Evolutionary conservation across 192 early-diverging fungal genomes (phyloP).

Genomic region (Coemansia sp.): DNA sequence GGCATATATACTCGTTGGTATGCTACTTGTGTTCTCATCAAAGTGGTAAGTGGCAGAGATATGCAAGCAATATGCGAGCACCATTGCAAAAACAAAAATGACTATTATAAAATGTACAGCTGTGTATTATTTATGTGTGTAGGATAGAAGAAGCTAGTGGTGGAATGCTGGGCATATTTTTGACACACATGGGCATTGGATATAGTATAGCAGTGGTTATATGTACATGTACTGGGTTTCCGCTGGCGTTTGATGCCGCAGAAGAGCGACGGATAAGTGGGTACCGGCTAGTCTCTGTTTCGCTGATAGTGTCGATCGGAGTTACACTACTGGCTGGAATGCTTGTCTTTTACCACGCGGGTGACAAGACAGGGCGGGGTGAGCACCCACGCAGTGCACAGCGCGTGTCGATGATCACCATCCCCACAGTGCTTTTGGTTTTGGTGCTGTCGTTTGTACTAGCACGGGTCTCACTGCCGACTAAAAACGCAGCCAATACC

Average conservation of each 20-base stretch:
- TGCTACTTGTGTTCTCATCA: conserved; percentile 34
- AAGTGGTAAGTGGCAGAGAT: conserved; percentile 25
- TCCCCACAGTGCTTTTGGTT: conserved; percentile 33
- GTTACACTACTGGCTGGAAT: conserved; percentile 27
- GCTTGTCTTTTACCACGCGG: conserved; percentile 44
- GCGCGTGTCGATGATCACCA: conserved; percentile 20
- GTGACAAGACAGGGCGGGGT: background rate
- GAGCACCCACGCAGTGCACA: conserved; percentile 1
- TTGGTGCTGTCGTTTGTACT: conserved; percentile 43
- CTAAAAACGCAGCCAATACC: conserved; percentile 35
- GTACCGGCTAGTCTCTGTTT: conserved; percentile 44
- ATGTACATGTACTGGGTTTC: conserved; percentile 45
- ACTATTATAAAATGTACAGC: background rate
- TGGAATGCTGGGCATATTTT: conserved; percentile 29
- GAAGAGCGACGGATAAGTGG: conserved; percentile 43
- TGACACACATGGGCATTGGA: conserved; percentile 35
- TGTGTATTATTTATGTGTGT: conserved; percentile 12
- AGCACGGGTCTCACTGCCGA: conserved; percentile 43
- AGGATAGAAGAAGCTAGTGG: conserved; percentile 39
- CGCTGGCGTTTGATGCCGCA: conserved; percentile 36
- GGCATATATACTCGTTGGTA: conserved; percentile 28
- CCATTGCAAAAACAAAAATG: background rate
- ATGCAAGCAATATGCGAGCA: background rate
- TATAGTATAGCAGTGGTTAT: conserved; percentile 27
- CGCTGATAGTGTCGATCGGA: conserved; percentile 35